Percentiles rank a stretch among this genome's conserved stretches.
Conservation (phyloP, 202 grass and related monocot species). For the Miscanthus sacchariflorus region DNA sequence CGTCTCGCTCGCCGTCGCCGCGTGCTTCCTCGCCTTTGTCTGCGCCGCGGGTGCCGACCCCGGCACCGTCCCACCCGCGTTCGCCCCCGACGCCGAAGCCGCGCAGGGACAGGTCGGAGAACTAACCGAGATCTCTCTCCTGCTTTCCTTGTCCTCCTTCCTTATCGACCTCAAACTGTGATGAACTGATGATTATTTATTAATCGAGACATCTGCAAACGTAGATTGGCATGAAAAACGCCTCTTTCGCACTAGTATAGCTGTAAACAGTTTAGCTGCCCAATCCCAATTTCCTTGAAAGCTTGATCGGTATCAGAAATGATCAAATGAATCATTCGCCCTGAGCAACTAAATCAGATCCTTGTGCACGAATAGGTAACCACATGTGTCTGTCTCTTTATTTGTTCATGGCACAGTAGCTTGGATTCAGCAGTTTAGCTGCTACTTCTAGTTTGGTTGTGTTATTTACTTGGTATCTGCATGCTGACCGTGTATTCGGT, state of each 20-base stretch:
- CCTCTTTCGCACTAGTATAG: not conserved
- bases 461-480: not conserved
- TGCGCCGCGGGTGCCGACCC: slow-evolving; percentile 65
- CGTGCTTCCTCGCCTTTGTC: slow-evolving; percentile 79
- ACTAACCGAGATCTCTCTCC: slow-evolving; percentile 30
- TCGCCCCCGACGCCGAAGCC: slow-evolving; percentile 71
- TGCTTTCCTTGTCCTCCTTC: not conserved
- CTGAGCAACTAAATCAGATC: not conserved
- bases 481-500: not conserved
- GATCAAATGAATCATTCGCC: not conserved
- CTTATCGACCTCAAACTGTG: not conserved
- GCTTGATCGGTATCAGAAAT: not conserved
- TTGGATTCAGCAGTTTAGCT: not conserved
- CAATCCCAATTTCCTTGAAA: not conserved
- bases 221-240: not conserved
- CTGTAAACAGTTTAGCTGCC: not conserved
- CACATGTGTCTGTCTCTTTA: not conserved
- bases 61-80: slow-evolving; percentile 63
- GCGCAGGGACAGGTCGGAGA: slow-evolving; percentile 58
- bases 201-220: not conserved
- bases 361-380: not conserved
- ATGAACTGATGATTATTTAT: not conserved
- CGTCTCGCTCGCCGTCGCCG: slow-evolving; percentile 64
- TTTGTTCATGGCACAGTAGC: not conserved
- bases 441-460: not conserved